A percentile compares a stretch with the other conserved stretches of the same genome.
Evolutionary conservation across 441 rosid genomes (phyloP).

Genomic region (Macaranga tanarius): DNA sequence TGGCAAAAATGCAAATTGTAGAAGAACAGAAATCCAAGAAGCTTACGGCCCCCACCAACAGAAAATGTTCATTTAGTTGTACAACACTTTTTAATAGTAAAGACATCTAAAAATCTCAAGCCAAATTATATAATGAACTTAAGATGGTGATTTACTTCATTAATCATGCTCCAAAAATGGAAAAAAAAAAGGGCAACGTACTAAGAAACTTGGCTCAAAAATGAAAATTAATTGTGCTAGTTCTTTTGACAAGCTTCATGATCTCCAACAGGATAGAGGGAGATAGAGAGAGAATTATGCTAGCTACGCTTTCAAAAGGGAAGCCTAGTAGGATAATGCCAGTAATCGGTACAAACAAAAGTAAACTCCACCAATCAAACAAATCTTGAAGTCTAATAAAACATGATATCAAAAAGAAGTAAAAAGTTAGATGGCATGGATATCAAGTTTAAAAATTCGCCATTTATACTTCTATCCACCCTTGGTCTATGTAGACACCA

Average conservation of each 20-base stretch:
- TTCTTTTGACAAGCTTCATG: slow-evolving; percentile 9
- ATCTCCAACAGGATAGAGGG: background rate
- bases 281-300: background rate
- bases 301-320: background rate
- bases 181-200: background rate
- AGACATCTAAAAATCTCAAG: slow-evolving; percentile 5
- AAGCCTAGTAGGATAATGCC: background rate
- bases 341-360: background rate
- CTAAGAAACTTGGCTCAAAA: background rate
- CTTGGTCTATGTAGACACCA: background rate
- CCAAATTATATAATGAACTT: background rate
- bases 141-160: background rate
- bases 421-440: background rate
- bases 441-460: background rate
- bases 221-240: background rate
- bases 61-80: slow-evolving; percentile 11
- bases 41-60: background rate
- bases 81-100: background rate
- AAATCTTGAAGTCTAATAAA: background rate
- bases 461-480: background rate
- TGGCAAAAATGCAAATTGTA: background rate
- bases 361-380: background rate
- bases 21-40: background rate
- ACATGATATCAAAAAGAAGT: background rate
- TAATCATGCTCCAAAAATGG: background rate